Percentiles rank a stretch among this genome's conserved stretches.
phyloP scores from a whole-genome alignment of 2,329 filamentous ascomycete genomes.

The Botrytis galanthina region DNA sequence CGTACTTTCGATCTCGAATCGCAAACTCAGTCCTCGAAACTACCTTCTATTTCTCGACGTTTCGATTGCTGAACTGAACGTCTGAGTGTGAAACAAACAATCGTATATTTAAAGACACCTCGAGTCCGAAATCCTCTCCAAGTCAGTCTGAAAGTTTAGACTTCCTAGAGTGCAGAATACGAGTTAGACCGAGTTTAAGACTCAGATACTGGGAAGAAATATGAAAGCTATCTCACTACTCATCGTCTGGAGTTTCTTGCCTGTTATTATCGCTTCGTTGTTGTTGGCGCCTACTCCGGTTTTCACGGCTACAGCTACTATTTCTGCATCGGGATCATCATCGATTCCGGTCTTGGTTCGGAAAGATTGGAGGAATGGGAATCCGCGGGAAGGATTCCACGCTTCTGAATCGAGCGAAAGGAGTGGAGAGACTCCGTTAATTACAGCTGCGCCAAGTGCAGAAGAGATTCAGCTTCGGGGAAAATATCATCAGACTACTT shows the following conservation, averaged over 20 bases:
- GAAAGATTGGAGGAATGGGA: background rate
- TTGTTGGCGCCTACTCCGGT: background rate
- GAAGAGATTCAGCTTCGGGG: slow-evolving; percentile 24
- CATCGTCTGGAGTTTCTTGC: background rate
- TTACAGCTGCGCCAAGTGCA: slow-evolving; percentile 24
- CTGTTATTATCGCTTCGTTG: background rate
- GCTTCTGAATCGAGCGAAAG: background rate
- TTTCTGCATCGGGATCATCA: background rate
- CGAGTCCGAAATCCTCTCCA: background rate
- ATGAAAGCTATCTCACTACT: slow-evolving; percentile 2
- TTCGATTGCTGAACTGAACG: background rate
- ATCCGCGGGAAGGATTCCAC: background rate
- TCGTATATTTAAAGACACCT: no score
- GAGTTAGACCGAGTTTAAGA: background rate
- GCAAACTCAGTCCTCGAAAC: background rate
- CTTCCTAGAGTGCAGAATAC: background rate
- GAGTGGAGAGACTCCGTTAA: background rate
- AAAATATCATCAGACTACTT: slow-evolving; percentile 38
- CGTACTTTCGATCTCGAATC: background rate
- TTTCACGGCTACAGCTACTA: background rate
- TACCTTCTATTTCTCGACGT: background rate
- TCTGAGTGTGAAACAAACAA: no score
- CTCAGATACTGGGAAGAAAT: background rate
- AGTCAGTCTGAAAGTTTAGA: background rate
- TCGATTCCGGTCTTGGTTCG: background rate